Evolutionary conservation across 371 early-diverging fungal genomes (phyloP).

Genomic region (Mortierella sp.): DNA sequence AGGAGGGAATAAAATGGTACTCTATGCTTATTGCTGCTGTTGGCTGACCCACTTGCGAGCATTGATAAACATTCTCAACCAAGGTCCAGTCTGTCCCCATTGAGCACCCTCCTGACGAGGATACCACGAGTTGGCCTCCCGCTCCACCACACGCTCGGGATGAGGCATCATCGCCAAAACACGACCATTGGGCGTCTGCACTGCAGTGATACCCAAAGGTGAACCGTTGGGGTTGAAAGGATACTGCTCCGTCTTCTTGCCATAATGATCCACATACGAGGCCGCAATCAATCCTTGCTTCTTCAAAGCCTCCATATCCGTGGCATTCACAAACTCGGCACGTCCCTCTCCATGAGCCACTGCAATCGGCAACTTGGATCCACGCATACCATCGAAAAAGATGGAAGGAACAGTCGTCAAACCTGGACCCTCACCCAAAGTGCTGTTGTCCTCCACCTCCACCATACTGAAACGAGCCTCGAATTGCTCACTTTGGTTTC

Average conservation of each 20-base stretch:
- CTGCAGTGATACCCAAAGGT: conserved; percentile 86
- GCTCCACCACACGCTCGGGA: conserved; percentile 92
- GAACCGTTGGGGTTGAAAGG: conserved; percentile 97
- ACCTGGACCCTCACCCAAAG: conserved; percentile 1
- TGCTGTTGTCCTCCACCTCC: conserved; percentile 59
- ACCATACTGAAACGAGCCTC: conserved; percentile 92
- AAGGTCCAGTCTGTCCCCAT: conserved; percentile 87
- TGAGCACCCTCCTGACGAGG: conserved; percentile 58
- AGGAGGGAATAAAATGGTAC: too few relatives aligned
- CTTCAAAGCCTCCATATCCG: conserved; percentile 57
- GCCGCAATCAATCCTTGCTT: conserved; percentile 67
- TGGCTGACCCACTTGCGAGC: conserved; percentile 81
- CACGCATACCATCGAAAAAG: conserved; percentile 93
- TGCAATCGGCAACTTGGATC: conserved; percentile 90
- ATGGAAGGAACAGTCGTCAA: conserved; percentile 55
- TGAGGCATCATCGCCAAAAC: conserved; percentile 97
- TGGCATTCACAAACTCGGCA: conserved; percentile 73
- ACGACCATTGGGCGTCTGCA: conserved; percentile 86
- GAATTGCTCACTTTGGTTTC: conserved; percentile 92
- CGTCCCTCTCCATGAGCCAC: conserved; percentile 98
- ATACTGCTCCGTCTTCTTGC: conserved; percentile 78
- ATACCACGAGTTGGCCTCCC: conserved; percentile 89
- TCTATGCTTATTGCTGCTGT: neutral
- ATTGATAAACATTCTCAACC: conserved; percentile 86
- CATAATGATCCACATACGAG: conserved; percentile 88